Percentiles rank a stretch among this genome's conserved stretches.
Conservation (phyloP, 78 protist species). For the Kipferlia bialata region DNA sequence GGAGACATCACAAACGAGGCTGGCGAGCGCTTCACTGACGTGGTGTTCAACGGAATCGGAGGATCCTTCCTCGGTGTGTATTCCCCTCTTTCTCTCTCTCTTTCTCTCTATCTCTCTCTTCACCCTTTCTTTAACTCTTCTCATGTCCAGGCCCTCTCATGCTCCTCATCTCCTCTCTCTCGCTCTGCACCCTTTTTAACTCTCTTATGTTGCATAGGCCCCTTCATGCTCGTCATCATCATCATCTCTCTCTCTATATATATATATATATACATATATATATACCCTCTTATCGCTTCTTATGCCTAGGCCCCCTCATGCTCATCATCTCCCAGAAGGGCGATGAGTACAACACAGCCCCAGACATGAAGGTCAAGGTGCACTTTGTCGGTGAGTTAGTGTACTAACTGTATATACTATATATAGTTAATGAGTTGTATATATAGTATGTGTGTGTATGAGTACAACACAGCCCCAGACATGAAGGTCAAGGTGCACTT, state of each 20-base stretch:
- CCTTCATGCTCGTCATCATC: slow-evolving; percentile 32
- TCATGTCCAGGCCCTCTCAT: background rate
- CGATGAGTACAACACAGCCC: slow-evolving; percentile 3
- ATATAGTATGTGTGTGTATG: no score
- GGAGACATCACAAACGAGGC: background rate
- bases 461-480: background rate
- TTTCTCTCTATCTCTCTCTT: no score
- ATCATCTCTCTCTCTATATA: no score
- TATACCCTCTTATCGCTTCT: no score
- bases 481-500: slow-evolving; percentile 35
- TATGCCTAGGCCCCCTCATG: slow-evolving; percentile 52
- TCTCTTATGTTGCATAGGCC: no score
- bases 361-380: slow-evolving; percentile 15
- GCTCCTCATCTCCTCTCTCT: slow-evolving; percentile 10
- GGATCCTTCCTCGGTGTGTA: slow-evolving; percentile 45
- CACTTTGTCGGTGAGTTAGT: no score
- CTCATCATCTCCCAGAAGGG: slow-evolving; percentile 23
- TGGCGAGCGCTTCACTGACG: slow-evolving; percentile 29
- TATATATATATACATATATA: no score
- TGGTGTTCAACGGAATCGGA: slow-evolving; percentile 45
- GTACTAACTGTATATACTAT: no score
- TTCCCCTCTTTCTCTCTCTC: no score
- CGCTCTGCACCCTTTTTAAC: no score
- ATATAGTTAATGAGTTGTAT: no score
- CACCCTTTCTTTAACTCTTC: no score